A percentile compares a stretch with the other conserved stretches of the same genome.
phyloP scores from a whole-genome alignment of 257 asterid genomes.

The Scutellaria baicalensis region DNA sequence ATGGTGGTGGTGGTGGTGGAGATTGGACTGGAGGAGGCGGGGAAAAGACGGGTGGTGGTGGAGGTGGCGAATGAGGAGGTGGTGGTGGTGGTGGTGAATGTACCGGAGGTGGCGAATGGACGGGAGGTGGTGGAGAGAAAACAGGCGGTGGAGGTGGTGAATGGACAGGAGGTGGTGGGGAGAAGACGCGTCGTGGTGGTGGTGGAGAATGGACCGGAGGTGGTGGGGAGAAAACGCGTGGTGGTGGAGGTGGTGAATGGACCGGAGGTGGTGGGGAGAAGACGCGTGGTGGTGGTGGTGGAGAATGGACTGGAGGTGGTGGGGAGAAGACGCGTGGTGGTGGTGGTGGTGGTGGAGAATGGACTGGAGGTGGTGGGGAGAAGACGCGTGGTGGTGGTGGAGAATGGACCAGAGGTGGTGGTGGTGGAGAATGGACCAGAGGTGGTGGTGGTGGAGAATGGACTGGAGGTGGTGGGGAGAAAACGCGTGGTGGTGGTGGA shows the following conservation, averaged over 20 bases:
- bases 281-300: constrained; percentile 2
- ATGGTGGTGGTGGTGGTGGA: constrained; percentile 9
- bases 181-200: background rate
- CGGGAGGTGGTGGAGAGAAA: constrained; percentile 8
- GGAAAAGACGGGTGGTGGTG: background rate
- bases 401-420: constrained; percentile 14
- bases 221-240: constrained; percentile 14
- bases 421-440: constrained; percentile 34
- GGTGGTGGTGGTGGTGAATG: constrained; percentile 8
- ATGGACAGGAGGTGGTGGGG: constrained; percentile 21
- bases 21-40: constrained; percentile 4
- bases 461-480: background rate
- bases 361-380: constrained; percentile 10
- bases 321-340: background rate
- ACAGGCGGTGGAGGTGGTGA: constrained; percentile 19
- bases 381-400: background rate
- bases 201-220: constrained; percentile 24
- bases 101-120: background rate
- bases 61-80: background rate
- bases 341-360: background rate
- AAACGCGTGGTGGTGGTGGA: background rate
- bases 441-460: constrained; percentile 31
- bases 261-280: background rate
- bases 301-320: background rate
- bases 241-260: constrained; percentile 9